Conservation (phyloP, 345 rosid genomes). For the Eucalyptus caleyi region DNA sequence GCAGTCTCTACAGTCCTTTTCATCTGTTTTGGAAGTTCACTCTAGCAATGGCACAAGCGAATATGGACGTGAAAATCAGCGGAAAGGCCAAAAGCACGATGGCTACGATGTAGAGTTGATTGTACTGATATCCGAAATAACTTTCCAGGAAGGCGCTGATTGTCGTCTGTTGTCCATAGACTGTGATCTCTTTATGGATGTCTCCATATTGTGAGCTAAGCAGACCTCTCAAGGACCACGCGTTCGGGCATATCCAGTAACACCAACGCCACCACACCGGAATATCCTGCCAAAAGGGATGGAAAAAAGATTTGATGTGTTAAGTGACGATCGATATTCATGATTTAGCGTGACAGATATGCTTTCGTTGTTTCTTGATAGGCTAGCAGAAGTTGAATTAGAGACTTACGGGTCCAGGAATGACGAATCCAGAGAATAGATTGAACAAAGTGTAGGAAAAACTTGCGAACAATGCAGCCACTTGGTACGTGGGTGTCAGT, state of each 20-base stretch:
- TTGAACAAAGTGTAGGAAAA: slow-evolving; percentile 7
- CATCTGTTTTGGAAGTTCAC: slow-evolving; percentile 24
- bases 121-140: background rate
- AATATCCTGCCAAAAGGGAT: background rate
- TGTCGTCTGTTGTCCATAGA: background rate
- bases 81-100: background rate
- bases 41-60: slow-evolving; percentile 15
- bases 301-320: background rate
- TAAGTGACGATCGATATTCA: background rate
- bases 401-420: slow-evolving; percentile 31
- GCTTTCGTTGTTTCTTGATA: background rate
- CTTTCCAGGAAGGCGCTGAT: background rate
- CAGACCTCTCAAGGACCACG: background rate
- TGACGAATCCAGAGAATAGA: slow-evolving; percentile 34
- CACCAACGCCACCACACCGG: slow-evolving; percentile 7
- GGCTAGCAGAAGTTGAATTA: background rate
- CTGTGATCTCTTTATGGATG: background rate
- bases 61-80: background rate
- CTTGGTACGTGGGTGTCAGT: slow-evolving; percentile 17
- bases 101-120: background rate
- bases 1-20: background rate
- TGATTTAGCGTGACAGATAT: background rate
- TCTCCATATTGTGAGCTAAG: slow-evolving; percentile 5
- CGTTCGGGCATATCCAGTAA: background rate
- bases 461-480: slow-evolving; percentile 16